phyloP scores from a whole-genome alignment of 257 asterid species.

The Nicotiana noctiflora region DNA sequence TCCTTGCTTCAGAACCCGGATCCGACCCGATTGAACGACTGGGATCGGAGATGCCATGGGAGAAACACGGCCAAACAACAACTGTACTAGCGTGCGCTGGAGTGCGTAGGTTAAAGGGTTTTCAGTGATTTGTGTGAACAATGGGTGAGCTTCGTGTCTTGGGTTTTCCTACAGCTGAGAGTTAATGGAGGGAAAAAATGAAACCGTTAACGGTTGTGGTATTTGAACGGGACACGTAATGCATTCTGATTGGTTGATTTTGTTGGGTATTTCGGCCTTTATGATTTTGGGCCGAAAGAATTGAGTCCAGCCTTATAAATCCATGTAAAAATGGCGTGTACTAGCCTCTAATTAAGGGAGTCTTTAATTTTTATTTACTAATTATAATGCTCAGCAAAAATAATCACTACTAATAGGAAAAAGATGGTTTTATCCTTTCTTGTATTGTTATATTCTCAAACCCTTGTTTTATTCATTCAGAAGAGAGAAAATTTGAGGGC shows the following conservation, averaged over 20 bases:
- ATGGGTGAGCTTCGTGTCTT: background rate
- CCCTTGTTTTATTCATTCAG: too few species aligned
- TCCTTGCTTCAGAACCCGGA: slow-evolving; percentile 55
- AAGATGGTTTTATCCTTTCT: too few species aligned
- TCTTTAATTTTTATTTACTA: too few species aligned
- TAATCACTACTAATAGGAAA: too few species aligned
- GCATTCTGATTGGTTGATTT: slow-evolving; percentile 13
- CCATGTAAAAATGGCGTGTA: too few species aligned
- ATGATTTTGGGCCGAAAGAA: background rate
- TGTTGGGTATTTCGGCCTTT: background rate
- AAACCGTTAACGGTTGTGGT: slow-evolving; percentile 53
- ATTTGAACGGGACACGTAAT: slow-evolving; percentile 54
- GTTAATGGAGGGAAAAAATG: slow-evolving; percentile 60
- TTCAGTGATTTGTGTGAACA: too few species aligned
- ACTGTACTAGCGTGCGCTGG: slow-evolving; percentile 16
- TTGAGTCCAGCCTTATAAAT: background rate
- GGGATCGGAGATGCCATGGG: slow-evolving; percentile 40
- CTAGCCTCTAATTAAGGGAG: too few species aligned
- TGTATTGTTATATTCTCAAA: too few species aligned
- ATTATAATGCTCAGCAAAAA: too few species aligned
- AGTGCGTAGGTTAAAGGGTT: background rate
- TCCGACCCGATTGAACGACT: slow-evolving; percentile 63
- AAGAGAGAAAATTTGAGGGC: too few species aligned
- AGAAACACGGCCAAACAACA: background rate
- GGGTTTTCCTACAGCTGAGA: slow-evolving; percentile 9